Conservation (phyloP, 179 eudicot species). For the Silene coronaria region DNA sequence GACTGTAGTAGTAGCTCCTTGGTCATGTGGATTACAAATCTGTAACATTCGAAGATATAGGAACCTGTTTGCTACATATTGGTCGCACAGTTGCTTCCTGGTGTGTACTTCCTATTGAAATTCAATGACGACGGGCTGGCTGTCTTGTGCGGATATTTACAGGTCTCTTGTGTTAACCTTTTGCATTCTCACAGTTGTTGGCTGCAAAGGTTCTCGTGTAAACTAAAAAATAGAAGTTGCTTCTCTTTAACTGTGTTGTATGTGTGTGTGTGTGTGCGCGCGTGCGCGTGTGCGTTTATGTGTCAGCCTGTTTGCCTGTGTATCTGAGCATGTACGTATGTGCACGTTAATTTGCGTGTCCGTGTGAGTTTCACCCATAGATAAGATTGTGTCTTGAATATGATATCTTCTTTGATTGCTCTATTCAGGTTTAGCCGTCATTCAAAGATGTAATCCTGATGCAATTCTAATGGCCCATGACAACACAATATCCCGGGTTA, state of each 20-base stretch:
- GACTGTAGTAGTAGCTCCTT: too few species aligned
- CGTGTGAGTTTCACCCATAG: background rate
- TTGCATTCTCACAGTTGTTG: too few species aligned
- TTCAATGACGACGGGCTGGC: too few species aligned
- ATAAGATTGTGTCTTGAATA: background rate
- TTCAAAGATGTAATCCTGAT: conserved; percentile 77
- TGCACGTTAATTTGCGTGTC: background rate
- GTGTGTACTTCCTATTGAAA: too few species aligned
- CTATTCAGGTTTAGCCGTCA: conserved; percentile 68
- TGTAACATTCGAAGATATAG: too few species aligned
- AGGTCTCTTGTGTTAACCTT: too few species aligned
- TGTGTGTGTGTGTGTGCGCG: background rate
- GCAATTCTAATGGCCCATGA: conserved; percentile 84
- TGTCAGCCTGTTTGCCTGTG: background rate
- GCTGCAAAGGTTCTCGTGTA: too few species aligned
- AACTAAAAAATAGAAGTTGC: too few species aligned
- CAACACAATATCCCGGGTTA: conserved; percentile 61
- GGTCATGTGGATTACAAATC: too few species aligned
- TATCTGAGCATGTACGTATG: background rate
- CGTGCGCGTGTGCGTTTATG: background rate
- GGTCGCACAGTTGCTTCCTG: too few species aligned
- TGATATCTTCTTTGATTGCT: conserved; percentile 20
- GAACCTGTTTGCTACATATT: too few species aligned
- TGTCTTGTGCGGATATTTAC: too few species aligned
- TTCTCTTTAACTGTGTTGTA: background rate